Evolutionary conservation across 2,329 filamentous ascomycete genomes (phyloP), one percentile per base, ranked within the genome.

Genomic region (Westerdykella ornata): DNA sequence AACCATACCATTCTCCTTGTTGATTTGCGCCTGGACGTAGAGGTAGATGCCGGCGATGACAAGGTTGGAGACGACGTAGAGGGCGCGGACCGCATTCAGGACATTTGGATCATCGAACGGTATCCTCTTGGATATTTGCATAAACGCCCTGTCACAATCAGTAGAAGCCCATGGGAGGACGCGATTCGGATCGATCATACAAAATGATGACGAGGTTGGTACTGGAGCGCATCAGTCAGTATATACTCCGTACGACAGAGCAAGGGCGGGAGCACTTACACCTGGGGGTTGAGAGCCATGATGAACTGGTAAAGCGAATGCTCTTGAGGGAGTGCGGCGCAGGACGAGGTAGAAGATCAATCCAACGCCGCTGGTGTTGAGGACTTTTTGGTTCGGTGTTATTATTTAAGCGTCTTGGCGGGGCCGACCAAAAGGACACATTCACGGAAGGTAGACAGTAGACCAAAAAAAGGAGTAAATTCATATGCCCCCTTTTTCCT

Each of bases 71-170:
- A 81, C 59, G 44, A 85, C 53, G 68, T 85, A 85, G 49, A 81
- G 67, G 30, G 68, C 75, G 59, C 82, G 81, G 45, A 84, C 78
- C 45, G 74, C 69, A 54, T 78, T 77, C 43, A 85, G 72, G 36
- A 84, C 79, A 48, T 77, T 74, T n/a, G 80, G 88, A 63, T 97
- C 84, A 20, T 97, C 90, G 62, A 97, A 95, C 37, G 89, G 88
- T 47, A 98, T 82, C 71, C 84, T 87, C 80, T 97, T 97, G 58
- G 88, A 85, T 47, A 94, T 85, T 77, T 96, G 90, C 88, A 97
- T 96, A 84, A 96, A 94, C 66, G 86, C 68, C 57, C 57, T 61
- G 30, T 6, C 16, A 4, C 8, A 8, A 38, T 57, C 47, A 56
- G 48, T 41, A 14, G 22, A 26, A 26, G 33, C 14, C 20, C 3